Conservation (phyloP, 228 moss, liverwort and hornwort genomes). For the Sphagnum fallax region DNA sequence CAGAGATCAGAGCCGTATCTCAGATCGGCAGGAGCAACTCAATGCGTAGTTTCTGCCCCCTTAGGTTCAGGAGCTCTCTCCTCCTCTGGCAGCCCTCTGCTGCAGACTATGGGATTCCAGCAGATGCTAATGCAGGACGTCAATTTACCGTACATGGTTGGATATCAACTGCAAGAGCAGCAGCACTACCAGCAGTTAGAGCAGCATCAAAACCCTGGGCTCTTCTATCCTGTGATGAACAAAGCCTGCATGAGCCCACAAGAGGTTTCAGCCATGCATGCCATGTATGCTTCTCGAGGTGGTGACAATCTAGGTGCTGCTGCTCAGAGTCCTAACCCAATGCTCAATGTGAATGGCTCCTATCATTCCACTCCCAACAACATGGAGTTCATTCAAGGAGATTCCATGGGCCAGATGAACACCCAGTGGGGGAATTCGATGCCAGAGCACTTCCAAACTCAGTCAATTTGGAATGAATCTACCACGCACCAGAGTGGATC, state of each 20-base stretch:
- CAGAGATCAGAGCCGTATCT: conserved; percentile 32
- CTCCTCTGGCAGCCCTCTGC: not conserved
- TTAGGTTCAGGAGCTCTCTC: not conserved
- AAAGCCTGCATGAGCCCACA: conserved; percentile 1
- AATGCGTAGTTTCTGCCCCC: conserved; percentile 9
- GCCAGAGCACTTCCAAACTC: conserved; percentile 6
- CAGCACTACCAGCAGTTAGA: conserved; percentile 16
- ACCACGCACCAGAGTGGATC: conserved; percentile 4
- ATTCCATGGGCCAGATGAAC: conserved; percentile 1
- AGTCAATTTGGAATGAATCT: conserved; percentile 12
- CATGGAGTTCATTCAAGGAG: conserved; percentile 8
- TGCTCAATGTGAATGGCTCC: conserved; percentile 3
- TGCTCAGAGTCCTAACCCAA: conserved; percentile 3
- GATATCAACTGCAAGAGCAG: conserved; percentile 16
- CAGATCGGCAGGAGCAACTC: conserved; percentile 7
- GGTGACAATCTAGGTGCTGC: too few species aligned
- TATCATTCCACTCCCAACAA: conserved; percentile 6
- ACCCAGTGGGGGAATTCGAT: conserved; percentile 27
- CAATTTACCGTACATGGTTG: conserved; percentile 20
- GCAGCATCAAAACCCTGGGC: conserved; percentile 14
- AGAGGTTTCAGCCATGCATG: conserved; percentile 21
- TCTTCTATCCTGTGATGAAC: conserved; percentile 10
- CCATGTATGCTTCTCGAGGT: conserved; percentile 25
- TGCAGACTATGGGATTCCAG: conserved; percentile 37
- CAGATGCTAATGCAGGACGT: conserved; percentile 37